A percentile compares a stretch with the other conserved stretches of the same genome.
These are phyloP conservation scores for Taphrina deformans DNA, from an alignment of 1,139 yeast species.

Conservation along the genomic window DNA sequence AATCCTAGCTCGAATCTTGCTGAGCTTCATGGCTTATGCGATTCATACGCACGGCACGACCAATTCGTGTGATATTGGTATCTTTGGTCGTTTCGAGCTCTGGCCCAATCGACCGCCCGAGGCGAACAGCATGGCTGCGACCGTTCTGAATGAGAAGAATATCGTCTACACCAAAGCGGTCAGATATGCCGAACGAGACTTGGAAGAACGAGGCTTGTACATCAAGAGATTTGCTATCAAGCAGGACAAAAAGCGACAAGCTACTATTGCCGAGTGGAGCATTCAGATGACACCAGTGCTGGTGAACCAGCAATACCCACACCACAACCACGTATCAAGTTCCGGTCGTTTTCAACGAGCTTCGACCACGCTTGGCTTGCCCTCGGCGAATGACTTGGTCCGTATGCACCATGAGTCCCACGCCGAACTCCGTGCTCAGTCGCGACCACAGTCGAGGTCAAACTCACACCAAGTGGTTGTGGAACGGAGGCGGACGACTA, in stretches of 20 bases:
- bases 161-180: constrained; percentile 11
- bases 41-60: constrained; percentile 16
- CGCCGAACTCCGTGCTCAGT: not conserved
- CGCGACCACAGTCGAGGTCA: not conserved
- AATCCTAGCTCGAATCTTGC: constrained; percentile 6
- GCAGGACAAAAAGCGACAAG: constrained; percentile 3
- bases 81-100: constrained; percentile 14
- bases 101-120: constrained; percentile 19
- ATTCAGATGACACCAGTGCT: not conserved
- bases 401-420: constrained; percentile 1
- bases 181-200: constrained; percentile 6
- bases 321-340: not conserved
- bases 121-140: constrained; percentile 7
- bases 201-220: constrained; percentile 15
- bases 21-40: constrained; percentile 23
- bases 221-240: constrained; percentile 12
- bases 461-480: not conserved
- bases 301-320: not conserved
- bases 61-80: constrained; percentile 12
- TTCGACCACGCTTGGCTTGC: not conserved
- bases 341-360: not conserved
- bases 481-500: not conserved
- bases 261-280: constrained; percentile 15
- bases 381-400: constrained; percentile 3
- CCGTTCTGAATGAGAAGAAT: constrained; percentile 21